Evolutionary conservation across 2,329 filamentous ascomycete genomes (phyloP).

Genomic region (Calycina marina): DNA sequence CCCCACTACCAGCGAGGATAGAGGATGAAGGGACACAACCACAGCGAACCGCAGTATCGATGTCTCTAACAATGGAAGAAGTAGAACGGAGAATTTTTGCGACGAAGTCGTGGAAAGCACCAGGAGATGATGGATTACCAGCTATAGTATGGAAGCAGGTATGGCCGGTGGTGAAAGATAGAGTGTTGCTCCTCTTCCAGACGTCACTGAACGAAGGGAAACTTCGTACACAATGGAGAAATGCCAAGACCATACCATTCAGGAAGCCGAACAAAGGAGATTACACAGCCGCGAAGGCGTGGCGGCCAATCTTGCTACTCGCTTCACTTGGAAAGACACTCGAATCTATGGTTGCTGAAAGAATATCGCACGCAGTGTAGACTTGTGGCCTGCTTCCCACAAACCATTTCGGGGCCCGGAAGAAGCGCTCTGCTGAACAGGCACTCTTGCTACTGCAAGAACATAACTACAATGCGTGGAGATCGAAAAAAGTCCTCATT

Average conservation of each 20-base stretch:
- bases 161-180: constrained; percentile 14
- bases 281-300: constrained; percentile 16
- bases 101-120: neutral
- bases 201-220: constrained; percentile 7
- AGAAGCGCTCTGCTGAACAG: constrained; percentile 1
- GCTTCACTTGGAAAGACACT: constrained; percentile 17
- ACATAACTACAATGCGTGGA: neutral
- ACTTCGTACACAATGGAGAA: constrained; percentile 14
- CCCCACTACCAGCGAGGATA: neutral
- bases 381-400: constrained; percentile 11
- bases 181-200: constrained; percentile 12
- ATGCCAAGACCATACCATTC: constrained; percentile 20
- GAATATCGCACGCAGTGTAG: constrained; percentile 21
- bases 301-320: constrained; percentile 18
- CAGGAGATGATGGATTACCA: constrained; percentile 9
- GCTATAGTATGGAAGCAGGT: constrained; percentile 15
- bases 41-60: constrained; percentile 1
- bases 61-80: constrained; percentile 1
- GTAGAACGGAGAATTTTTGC: neutral
- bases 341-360: constrained; percentile 20
- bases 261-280: constrained; percentile 19
- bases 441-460: constrained; percentile 1
- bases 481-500: neutral
- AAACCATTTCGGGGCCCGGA: constrained; percentile 1
- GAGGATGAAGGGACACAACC: neutral